Conservation (phyloP, 208 protist genomes). For the Leishmania lainsoni region DNA sequence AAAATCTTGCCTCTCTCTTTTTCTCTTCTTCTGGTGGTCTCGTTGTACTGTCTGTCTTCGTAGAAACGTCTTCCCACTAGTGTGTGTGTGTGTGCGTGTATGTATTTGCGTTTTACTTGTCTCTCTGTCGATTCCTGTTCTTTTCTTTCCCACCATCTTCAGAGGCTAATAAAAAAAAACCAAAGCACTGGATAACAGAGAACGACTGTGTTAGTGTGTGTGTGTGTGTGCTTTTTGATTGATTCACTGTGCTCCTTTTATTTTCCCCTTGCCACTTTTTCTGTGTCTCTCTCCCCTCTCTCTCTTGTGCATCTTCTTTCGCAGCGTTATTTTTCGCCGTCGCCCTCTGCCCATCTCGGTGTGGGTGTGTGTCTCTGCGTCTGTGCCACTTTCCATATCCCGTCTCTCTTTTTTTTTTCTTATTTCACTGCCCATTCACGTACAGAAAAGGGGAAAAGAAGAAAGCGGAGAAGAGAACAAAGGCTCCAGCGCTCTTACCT, state of each 20-base stretch:
- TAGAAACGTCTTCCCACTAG: neutral
- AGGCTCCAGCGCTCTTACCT: neutral
- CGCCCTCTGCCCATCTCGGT: neutral
- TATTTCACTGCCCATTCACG: slow-evolving; percentile 1
- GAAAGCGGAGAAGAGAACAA: neutral
- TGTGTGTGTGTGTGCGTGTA: neutral
- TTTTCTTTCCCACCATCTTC: neutral
- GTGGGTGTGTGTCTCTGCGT: neutral
- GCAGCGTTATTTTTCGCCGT: neutral
- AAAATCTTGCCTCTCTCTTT: neutral
- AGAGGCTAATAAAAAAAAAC: neutral
- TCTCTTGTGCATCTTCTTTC: neutral
- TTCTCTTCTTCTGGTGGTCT: neutral
- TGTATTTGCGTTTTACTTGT: neutral
- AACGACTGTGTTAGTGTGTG: neutral
- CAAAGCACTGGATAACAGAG: neutral
- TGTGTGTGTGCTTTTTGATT: neutral
- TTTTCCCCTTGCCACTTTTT: neutral
- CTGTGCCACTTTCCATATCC: slow-evolving; percentile 1
- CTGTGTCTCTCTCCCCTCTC: neutral
- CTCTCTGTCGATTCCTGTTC: neutral
- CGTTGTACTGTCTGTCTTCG: neutral
- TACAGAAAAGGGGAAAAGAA: slow-evolving; percentile 7
- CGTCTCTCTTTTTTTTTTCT: slow-evolving; percentile 10
- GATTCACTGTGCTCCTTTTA: neutral